Percentiles rank a stretch among this genome's conserved stretches.
These are phyloP conservation scores for Aureobasidium sp. DNA, from an alignment of 2,329 filamentous ascomycete species.

Conservation along the genomic window DNA sequence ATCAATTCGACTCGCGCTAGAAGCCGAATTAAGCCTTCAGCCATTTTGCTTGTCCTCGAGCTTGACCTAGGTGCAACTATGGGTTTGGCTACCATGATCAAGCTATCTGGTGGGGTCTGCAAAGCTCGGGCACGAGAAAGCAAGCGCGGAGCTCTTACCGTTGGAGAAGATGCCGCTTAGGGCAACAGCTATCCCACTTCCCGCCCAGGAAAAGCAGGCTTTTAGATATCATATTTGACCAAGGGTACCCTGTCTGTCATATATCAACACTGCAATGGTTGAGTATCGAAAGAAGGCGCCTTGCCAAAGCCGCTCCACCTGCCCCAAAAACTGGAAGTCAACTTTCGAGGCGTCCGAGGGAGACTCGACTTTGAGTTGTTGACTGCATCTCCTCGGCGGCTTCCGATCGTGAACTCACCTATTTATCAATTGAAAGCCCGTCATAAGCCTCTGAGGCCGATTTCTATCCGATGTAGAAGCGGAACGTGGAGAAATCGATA, in stretches of 20 bases:
- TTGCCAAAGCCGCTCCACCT: too few relatives aligned
- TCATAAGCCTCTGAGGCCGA: too few relatives aligned
- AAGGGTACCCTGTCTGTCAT: not conserved
- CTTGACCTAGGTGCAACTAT: too few relatives aligned
- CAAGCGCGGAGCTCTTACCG: not conserved
- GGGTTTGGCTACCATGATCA: not conserved
- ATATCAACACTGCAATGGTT: not conserved
- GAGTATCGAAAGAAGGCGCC: not conserved
- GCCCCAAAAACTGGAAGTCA: too few relatives aligned
- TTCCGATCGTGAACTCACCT: not conserved
- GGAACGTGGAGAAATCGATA: too few relatives aligned
- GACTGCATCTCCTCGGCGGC: not conserved
- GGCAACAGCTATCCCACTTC: not conserved
- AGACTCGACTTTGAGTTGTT: not conserved
- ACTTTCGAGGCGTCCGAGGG: too few relatives aligned
- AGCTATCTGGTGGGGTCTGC: not conserved
- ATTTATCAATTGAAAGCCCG: too few relatives aligned
- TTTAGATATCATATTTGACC: not conserved
- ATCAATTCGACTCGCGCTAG: too few relatives aligned
- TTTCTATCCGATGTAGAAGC: too few relatives aligned
- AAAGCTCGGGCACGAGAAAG: constrained; percentile 1
- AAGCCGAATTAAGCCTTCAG: too few relatives aligned
- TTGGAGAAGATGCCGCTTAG: not conserved
- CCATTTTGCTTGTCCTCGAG: too few relatives aligned
- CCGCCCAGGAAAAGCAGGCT: not conserved